These are phyloP conservation scores for Wickerhamomyces alni DNA, from an alignment of 805 yeast species.

Conservation along the genomic window DNA sequence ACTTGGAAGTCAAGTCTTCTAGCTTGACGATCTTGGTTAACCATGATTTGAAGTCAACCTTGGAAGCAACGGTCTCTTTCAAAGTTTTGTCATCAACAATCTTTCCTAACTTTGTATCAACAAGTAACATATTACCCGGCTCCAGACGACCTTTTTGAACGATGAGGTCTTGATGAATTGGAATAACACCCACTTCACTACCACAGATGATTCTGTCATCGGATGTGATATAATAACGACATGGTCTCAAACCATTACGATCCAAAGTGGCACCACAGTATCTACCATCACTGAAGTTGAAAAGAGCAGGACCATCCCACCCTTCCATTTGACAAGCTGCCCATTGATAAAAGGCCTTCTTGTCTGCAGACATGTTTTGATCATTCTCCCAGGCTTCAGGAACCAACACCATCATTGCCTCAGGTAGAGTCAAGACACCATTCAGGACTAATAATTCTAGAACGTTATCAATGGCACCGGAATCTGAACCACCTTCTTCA, in stretches of 20 bases:
- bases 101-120: constrained; percentile 88
- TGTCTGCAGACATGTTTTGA: constrained; percentile 77
- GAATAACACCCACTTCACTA: constrained; percentile 96
- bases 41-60: constrained; percentile 94
- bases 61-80: constrained; percentile 69
- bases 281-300: constrained; percentile 95
- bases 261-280: constrained; percentile 98
- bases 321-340: constrained; percentile 99
- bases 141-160: constrained; percentile 89
- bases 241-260: constrained; percentile 96
- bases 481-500: constrained; percentile 98
- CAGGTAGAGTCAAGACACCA: constrained; percentile 89
- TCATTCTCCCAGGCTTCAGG: constrained; percentile 99
- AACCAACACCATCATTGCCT: constrained; percentile 93
- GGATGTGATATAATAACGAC: constrained; percentile 92
- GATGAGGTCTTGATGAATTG: constrained; percentile 74
- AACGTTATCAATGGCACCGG: constrained; percentile 96
- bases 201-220: constrained; percentile 97
- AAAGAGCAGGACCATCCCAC: constrained; percentile 98
- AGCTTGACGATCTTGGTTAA: constrained; percentile 78
- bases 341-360: constrained; percentile 96
- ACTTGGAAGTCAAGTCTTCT: constrained; percentile 65
- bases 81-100: constrained; percentile 91
- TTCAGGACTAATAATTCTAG: constrained; percentile 86
- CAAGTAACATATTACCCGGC: constrained; percentile 94